Evolutionary conservation across 768 basidiomycete genomes (phyloP), one percentile per base, ranked within the genome.

Genomic region (Infundibulicybe gibba): DNA sequence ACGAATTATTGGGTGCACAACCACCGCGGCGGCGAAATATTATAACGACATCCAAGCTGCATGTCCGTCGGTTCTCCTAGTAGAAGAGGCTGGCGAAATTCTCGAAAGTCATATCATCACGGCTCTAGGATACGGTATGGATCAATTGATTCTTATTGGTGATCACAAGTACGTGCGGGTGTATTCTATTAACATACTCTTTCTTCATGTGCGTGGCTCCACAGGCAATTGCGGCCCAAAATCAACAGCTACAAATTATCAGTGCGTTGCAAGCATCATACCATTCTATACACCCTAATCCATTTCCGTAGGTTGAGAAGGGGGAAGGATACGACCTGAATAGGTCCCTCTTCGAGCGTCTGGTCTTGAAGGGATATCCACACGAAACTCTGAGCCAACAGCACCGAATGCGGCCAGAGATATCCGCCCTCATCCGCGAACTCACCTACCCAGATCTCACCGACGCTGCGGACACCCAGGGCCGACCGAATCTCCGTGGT

Each of bases 401-500:
- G 49, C 85, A 87, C 55, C 78, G 86, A 10, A 87, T 87, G 86
- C 72, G 85, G 6, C 86, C 85, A 1, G 83, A 87, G 50, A 87
- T 87, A 9, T 83, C 86, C 5, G 54, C 70, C 0, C 65, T 86
- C 17, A 72, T 87, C 30, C 75, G 85, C 12, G 55, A 66, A 8
- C 67, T 87, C 13, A 87, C 84, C 0, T 87, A 88, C 52, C 81
- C 81, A 0, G 79, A 79, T 13, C 76, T 87, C 10, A 54, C 65
- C 0, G 85, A 87, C 47, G 81, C 79, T 0, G 59, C 70, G 0
- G 59, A 49, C 14, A 87, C 86, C 0, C 42, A 61, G 20, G 68
- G 66, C 39, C 75, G 84, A 1, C 74, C 74, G 0, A 54, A 79
- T 48, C 61, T 86, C 16, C 71, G 71, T 0, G 85, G 86, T 16